Percentiles rank a stretch among this genome's conserved stretches.
phyloP scores from a whole-genome alignment of 2,329 filamentous ascomycete genomes.

The Penicillium sp. region DNA sequence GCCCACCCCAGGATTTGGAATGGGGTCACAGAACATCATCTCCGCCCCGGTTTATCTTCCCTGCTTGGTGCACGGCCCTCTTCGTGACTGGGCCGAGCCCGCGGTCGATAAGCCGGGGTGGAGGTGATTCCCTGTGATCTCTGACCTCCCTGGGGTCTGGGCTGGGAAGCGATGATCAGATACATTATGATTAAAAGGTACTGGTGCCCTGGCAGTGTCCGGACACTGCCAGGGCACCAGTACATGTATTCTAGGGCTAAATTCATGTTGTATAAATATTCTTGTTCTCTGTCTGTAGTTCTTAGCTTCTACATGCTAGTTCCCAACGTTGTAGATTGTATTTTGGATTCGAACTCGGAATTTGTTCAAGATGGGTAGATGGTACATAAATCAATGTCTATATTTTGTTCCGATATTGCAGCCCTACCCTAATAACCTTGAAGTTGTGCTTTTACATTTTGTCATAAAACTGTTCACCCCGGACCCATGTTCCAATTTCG shows the following conservation, averaged over 20 bases:
- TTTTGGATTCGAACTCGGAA: not conserved
- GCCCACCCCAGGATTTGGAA: not conserved
- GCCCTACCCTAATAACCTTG: too few species aligned
- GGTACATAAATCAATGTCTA: not conserved
- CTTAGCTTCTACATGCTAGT: not conserved
- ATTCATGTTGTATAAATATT: not conserved
- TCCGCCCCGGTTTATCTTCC: not conserved
- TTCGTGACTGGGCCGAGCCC: not conserved
- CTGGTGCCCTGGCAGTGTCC: not conserved
- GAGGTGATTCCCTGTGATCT: not conserved
- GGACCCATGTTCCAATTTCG: too few species aligned
- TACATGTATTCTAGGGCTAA: slow-evolving; percentile 4
- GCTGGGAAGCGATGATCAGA: not conserved
- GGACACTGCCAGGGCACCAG: not conserved
- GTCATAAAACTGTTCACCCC: too few species aligned
- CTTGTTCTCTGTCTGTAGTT: not conserved
- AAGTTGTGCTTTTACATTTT: too few species aligned
- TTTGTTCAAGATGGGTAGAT: not conserved
- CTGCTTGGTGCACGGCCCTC: not conserved
- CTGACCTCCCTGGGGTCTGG: not conserved
- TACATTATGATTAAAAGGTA: not conserved
- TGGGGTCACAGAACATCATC: not conserved
- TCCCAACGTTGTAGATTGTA: not conserved
- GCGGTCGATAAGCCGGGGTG: not conserved
- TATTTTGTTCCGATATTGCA: too few species aligned